Evolutionary conservation across 192 early-diverging fungal species (phyloP).

Genomic region (Physocladia obscura): DNA sequence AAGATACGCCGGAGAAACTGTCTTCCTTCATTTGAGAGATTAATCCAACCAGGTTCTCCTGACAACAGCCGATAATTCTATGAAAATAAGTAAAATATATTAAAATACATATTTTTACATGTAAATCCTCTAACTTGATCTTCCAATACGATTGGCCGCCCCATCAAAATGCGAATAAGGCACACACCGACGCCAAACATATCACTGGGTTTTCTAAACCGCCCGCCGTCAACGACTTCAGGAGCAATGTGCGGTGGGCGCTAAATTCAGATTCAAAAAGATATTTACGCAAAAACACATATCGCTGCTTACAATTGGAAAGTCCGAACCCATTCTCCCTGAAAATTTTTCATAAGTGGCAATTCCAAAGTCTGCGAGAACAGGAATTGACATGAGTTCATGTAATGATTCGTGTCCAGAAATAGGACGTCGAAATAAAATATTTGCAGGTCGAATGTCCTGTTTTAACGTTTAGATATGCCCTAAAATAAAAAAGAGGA

Average conservation of each 20-base stretch:
- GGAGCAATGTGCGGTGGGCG: slow-evolving; percentile 23
- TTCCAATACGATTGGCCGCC: neutral
- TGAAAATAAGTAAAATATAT: neutral
- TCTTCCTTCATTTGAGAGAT: neutral
- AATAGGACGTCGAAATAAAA: slow-evolving; percentile 15
- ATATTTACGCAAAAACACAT: neutral
- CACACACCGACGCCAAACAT: slow-evolving; percentile 18
- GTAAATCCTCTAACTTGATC: slow-evolving; percentile 9
- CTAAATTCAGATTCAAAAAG: too few relatives aligned
- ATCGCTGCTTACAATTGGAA: neutral
- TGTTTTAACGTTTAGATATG: neutral
- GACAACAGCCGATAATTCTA: neutral
- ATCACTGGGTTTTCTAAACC: slow-evolving; percentile 8
- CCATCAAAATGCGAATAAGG: slow-evolving; percentile 5
- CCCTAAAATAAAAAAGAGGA: neutral
- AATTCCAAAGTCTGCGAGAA: slow-evolving; percentile 29
- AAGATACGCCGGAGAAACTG: neutral
- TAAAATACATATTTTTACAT: too few relatives aligned
- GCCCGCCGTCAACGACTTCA: slow-evolving; percentile 12
- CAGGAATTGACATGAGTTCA: slow-evolving; percentile 13
- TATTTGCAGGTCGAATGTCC: slow-evolving; percentile 22
- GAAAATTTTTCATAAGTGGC: neutral
- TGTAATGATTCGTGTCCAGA: neutral
- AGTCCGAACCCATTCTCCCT: slow-evolving; percentile 5
- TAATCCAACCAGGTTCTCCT: neutral